Evolutionary conservation across 768 basidiomycete species (phyloP).

Genomic region (Suillus placidus): DNA sequence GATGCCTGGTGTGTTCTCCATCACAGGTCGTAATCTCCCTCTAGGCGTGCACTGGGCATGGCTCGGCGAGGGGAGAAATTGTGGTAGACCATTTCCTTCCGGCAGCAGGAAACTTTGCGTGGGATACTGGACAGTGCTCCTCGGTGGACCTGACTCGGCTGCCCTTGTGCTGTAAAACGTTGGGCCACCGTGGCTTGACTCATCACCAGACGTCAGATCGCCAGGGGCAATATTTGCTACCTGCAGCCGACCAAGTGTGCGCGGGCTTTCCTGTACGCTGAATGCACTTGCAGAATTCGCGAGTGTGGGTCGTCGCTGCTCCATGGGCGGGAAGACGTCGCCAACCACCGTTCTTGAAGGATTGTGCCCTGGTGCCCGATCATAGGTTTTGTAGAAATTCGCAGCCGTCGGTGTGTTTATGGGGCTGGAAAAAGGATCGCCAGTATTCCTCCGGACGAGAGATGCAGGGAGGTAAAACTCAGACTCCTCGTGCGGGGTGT

Average conservation of each 20-base stretch:
- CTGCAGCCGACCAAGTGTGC: constrained; percentile 47
- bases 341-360: constrained; percentile 22
- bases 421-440: constrained; percentile 23
- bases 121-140: constrained; percentile 18
- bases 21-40: constrained; percentile 11
- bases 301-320: constrained; percentile 18
- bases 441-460: constrained; percentile 21
- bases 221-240: constrained; percentile 53
- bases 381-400: constrained; percentile 12
- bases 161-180: background rate
- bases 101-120: constrained; percentile 26
- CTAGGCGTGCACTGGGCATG: constrained; percentile 13
- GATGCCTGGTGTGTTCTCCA: constrained; percentile 16
- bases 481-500: constrained; percentile 15
- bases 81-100: constrained; percentile 33
- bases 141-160: constrained; percentile 21
- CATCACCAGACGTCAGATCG: constrained; percentile 41
- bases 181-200: constrained; percentile 11
- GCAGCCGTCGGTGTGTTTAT: constrained; percentile 11
- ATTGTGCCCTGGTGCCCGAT: constrained; percentile 20
- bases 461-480: constrained; percentile 29
- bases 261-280: constrained; percentile 33
- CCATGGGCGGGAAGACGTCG: constrained; percentile 18
- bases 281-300: constrained; percentile 33
- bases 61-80: constrained; percentile 24